phyloP scores from a whole-genome alignment of 2,329 filamentous ascomycete genomes.

The Zymoseptoria crescenta region DNA sequence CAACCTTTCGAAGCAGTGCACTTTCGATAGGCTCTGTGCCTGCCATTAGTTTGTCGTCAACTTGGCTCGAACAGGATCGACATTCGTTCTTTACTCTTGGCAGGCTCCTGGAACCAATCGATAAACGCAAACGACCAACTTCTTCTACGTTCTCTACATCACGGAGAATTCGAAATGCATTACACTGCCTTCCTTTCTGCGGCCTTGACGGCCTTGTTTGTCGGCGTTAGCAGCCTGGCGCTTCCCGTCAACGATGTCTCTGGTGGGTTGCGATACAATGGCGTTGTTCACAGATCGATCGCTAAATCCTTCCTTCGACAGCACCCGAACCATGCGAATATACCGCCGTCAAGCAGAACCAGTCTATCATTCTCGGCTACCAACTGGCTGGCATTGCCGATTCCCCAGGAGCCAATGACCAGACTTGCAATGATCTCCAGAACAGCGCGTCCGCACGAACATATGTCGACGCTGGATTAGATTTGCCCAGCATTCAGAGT shows the following conservation, averaged over 20 bases:
- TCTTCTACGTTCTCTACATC: not conserved
- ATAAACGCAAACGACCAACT: not conserved
- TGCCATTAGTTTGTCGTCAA: not conserved
- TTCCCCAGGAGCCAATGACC: constrained; percentile 14
- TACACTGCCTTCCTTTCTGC: constrained; percentile 8
- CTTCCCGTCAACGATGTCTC: not conserved
- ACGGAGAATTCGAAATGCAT: constrained; percentile 11
- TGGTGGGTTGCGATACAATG: not conserved
- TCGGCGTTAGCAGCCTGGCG: not conserved
- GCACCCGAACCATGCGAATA: constrained; percentile 6
- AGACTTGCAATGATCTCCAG: constrained; percentile 16
- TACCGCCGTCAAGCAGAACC: constrained; percentile 12
- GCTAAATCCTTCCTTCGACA: not conserved
- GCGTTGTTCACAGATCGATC: not conserved
- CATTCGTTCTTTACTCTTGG: not conserved
- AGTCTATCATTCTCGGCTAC: constrained; percentile 24
- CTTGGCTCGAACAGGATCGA: not conserved
- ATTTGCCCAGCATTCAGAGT: constrained; percentile 12
- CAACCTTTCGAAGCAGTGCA: not conserved
- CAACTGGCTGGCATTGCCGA: constrained; percentile 22
- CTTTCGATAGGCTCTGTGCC: not conserved
- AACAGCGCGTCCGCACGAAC: constrained; percentile 6
- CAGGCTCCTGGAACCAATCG: not conserved
- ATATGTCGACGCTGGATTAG: constrained; percentile 18
- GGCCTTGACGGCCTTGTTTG: constrained; percentile 11